Evolutionary conservation across 1,139 yeast genomes (phyloP).

Genomic region (Hansenula lynferdii): DNA sequence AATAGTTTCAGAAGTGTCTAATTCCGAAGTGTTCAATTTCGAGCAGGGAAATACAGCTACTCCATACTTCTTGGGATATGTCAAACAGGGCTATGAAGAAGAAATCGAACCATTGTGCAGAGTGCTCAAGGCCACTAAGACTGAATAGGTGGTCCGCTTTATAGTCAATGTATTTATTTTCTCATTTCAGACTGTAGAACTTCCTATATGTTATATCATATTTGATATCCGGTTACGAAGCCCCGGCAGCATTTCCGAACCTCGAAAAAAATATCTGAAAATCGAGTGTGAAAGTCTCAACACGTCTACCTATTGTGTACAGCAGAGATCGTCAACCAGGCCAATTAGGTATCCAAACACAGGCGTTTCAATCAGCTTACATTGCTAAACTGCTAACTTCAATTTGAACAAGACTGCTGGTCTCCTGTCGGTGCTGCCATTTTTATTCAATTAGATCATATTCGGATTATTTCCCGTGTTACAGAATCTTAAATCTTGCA

Average conservation of each 20-base stretch:
- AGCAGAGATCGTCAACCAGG: neutral
- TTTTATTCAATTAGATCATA: neutral
- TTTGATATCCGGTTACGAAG: too few relatives aligned
- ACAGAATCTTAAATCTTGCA: neutral
- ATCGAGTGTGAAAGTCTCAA: neutral
- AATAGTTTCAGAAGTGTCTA: slow-evolving; percentile 72
- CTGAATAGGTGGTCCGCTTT: neutral
- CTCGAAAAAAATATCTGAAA: neutral
- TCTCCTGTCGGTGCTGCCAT: too few relatives aligned
- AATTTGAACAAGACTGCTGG: too few relatives aligned
- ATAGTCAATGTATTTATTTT: too few relatives aligned
- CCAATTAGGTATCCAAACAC: neutral
- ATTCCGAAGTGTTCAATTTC: slow-evolving; percentile 68
- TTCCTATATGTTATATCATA: too few relatives aligned
- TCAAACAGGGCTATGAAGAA: slow-evolving; percentile 54
- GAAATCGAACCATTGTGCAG: slow-evolving; percentile 70
- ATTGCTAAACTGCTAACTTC: too few relatives aligned
- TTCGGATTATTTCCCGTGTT: neutral
- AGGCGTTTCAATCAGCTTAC: too few relatives aligned
- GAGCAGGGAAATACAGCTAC: slow-evolving; percentile 78
- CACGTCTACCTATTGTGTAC: neutral
- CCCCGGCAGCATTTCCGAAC: too few relatives aligned
- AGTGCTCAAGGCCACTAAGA: slow-evolving; percentile 10
- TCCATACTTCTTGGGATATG: slow-evolving; percentile 86
- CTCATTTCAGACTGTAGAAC: too few relatives aligned